Conservation (phyloP, 2,329 filamentous ascomycete genomes). For the Penicillium digitatum region DNA sequence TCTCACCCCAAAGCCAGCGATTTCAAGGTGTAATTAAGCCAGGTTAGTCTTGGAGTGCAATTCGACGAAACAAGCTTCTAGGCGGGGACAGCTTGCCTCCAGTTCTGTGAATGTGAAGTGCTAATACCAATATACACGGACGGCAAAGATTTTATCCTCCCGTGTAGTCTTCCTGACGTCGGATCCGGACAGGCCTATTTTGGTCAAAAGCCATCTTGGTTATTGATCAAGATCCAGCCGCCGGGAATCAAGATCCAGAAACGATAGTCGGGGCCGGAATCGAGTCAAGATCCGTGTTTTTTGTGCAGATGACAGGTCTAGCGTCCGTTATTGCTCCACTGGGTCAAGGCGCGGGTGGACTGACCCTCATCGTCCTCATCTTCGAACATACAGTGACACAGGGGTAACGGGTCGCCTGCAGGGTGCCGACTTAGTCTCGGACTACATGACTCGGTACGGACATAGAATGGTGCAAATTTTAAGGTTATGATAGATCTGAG, state of each 20-base stretch:
- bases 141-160: not conserved
- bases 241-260: constrained; percentile 13
- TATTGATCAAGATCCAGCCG: constrained; percentile 10
- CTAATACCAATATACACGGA: not conserved
- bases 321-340: constrained; percentile 8
- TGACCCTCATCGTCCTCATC: constrained; percentile 4
- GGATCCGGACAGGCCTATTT: not conserved
- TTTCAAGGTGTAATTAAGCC: not conserved
- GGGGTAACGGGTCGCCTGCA: constrained; percentile 12
- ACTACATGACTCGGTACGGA: not conserved
- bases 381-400: not conserved
- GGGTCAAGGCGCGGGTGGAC: constrained; percentile 11
- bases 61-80: not conserved
- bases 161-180: too few species aligned
- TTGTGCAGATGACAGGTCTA: constrained; percentile 7
- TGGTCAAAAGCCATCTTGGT: not conserved
- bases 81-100: too few species aligned
- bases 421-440: not conserved
- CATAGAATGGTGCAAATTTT: not conserved
- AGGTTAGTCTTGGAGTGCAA: too few species aligned
- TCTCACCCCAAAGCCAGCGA: not conserved
- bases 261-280: constrained; percentile 11
- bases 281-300: constrained; percentile 6
- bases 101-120: not conserved
- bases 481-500: constrained; percentile 2